These are phyloP conservation scores for Yamadazyma akitaensis DNA, from an alignment of 805 yeast species.

Conservation along the genomic window DNA sequence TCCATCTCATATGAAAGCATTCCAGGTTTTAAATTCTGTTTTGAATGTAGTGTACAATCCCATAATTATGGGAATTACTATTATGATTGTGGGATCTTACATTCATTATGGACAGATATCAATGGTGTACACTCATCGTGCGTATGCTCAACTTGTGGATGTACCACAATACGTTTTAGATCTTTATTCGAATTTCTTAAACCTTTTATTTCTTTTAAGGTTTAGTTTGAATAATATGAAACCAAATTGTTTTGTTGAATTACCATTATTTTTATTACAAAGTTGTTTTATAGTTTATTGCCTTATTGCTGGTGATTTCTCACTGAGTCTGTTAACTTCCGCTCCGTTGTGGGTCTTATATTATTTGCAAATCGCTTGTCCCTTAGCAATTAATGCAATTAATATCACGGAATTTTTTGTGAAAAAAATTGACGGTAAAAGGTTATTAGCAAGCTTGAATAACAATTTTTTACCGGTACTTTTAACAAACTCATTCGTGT, in stretches of 20 bases:
- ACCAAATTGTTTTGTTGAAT: slow-evolving; percentile 18
- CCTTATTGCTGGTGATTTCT: slow-evolving; percentile 11
- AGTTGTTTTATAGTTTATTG: slow-evolving; percentile 8
- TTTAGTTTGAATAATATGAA: slow-evolving; percentile 16
- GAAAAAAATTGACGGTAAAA: not conserved
- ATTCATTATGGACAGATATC: not conserved
- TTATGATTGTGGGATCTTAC: not conserved
- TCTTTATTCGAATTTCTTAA: slow-evolving; percentile 23
- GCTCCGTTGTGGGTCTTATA: not conserved
- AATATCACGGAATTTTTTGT: slow-evolving; percentile 8
- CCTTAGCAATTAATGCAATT: slow-evolving; percentile 11
- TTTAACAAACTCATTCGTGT: slow-evolving; percentile 33
- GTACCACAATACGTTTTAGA: slow-evolving; percentile 13
- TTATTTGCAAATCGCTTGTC: slow-evolving; percentile 14
- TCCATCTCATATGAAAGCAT: slow-evolving; percentile 5
- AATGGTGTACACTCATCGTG: not conserved
- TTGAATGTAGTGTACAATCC: slow-evolving; percentile 2
- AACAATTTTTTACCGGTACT: slow-evolving; percentile 34
- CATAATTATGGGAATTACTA: not conserved
- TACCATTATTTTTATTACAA: slow-evolving; percentile 19
- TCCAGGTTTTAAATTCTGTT: not conserved
- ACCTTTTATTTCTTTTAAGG: slow-evolving; percentile 27
- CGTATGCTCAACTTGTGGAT: not conserved
- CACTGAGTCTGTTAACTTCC: not conserved
- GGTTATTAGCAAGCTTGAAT: slow-evolving; percentile 24